Base-by-base conservation (phyloP, 1,139 yeast genomes). In the Kluyveromyces sp. region DNA sequence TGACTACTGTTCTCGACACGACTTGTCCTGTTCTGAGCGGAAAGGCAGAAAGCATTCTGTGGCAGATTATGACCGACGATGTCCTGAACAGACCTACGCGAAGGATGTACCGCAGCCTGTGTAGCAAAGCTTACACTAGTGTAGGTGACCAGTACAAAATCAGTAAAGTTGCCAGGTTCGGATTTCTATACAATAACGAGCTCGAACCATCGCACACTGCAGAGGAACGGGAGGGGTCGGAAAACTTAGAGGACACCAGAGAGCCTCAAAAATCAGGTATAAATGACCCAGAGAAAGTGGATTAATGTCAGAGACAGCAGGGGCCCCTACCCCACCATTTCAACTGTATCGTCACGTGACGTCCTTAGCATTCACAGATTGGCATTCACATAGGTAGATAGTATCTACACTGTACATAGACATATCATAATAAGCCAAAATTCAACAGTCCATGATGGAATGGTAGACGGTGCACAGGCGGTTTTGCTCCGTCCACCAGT, bases 31-130 rank as follows among this genome's bases (percentile, higher is more conserved):
- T 45, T 1, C 37, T 54, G 28, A 46, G 48, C 13, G 36, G 18
- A 11, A 40, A 39, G 15, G 44, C 45, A 16, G 54, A 54, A 33
- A 17, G 11, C 12, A 29, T 40, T 11, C 44, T 54, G 9, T 19
- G 18, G 35, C 38, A 41, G 9, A 51, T 54, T n/a, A 44, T 54
- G 15, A 32, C 28, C n/a, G 45, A 39, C 19, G 18, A 33, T 17
- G 26, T 29, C 4, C 18, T 36, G n/a, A 36, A 39, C 12, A 42
- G 56, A 29, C 37, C 42, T 15, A 37, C 40, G 32, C 41, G 43
- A 29, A 38, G 54, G 12, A 39, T 52, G 25, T 54, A 54, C 39
- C 50, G 49, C 38, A 45, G 49, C 18, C 47, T 53, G 15, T 47
- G 52, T 42, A 46, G 39, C 22, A 44, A 51, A 25, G 53, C 56